Percentiles rank a stretch among this genome's conserved stretches.
Conservation (phyloP, 176 grass and related monocot species). For the Typha latifolia region DNA sequence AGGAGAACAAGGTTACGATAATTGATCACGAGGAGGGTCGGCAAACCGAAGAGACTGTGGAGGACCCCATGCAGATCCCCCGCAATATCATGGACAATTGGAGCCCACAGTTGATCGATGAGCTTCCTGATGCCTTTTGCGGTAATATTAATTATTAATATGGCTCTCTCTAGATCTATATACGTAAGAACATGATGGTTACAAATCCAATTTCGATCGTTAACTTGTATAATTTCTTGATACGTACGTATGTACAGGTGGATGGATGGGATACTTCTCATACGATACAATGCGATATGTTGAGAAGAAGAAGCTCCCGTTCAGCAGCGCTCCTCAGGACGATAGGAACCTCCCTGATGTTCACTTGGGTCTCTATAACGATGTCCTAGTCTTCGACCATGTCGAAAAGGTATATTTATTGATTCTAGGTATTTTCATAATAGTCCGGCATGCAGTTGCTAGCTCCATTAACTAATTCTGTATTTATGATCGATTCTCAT, state of each 20-base stretch:
- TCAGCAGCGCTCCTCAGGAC: conserved; percentile 52
- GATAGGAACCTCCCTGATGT: conserved; percentile 71
- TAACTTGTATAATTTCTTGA: not conserved
- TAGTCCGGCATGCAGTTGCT: no score
- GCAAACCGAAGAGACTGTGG: conserved; percentile 42
- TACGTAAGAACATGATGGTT: no score
- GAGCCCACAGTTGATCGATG: conserved; percentile 50
- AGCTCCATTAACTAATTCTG: no score
- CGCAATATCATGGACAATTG: conserved; percentile 58
- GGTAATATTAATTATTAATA: conserved; percentile 8
- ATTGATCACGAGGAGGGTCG: conserved; percentile 57
- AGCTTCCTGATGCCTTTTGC: conserved; percentile 45
- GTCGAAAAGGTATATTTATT: conserved; percentile 58
- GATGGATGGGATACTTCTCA: conserved; percentile 87
- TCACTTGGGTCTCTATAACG: conserved; percentile 74
- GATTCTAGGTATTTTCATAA: not conserved
- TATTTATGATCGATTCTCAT: no score
- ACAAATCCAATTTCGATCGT: not conserved
- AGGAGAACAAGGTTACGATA: conserved; percentile 50
- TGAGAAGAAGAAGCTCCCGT: conserved; percentile 79
- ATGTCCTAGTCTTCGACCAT: conserved; percentile 80
- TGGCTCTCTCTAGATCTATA: no score
- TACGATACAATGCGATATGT: conserved; percentile 78
- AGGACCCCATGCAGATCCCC: conserved; percentile 59
- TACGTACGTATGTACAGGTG: conserved; percentile 46